Base-by-base conservation (phyloP, 1,139 yeast species). In the Saccharomyces pastorianus region DNA sequence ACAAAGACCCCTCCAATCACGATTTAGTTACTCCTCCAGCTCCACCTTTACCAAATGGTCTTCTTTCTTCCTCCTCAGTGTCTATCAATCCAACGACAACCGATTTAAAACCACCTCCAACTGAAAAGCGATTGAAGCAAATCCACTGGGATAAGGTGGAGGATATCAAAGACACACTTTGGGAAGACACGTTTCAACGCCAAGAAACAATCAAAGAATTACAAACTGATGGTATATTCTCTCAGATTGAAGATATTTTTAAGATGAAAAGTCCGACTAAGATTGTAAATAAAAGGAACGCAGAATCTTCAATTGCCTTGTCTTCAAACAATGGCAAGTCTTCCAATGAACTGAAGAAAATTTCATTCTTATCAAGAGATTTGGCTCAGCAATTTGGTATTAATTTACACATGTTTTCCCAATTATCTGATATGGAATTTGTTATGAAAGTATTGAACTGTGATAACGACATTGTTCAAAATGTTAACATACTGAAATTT, bases 81-180 rank as follows among this genome's bases (percentile, higher is more conserved):
- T 38, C 44, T 17, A 20, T 38, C 6, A 17, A 38, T 9, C 20
- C 44, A 38, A 38, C 25, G 44, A 38, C 42, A 8, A 25, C 17
- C 6, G 28, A 52, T 29, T 20, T 50, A 13, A 46, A 27, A 17
- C 23, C 51, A 5, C 17, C 17, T 17, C 17, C 85, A 53, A 87
- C 95, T 4, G 79, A 79, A 54, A 73, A 80, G 17, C 85, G 83
- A 59, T 76, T 93, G 63, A 93, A 91, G 68, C 98, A 91, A 66
- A 84, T 93, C 77, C 99, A 93, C 67, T 93, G 98, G 98, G 96
- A 91, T 61, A 87, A 82, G 65, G 76, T 93, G 48, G 85, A 83
- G 31, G 76, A 77, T 50, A 83, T 88, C 48, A 80, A 83, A 48
- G 79, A 83, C 48, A 91, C 98, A 0, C 81, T 93, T 53, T 93